Percentiles rank a stretch among this genome's conserved stretches.
Conservation (phyloP, 1,139 yeast genomes). For the Geotrichum candidum region DNA sequence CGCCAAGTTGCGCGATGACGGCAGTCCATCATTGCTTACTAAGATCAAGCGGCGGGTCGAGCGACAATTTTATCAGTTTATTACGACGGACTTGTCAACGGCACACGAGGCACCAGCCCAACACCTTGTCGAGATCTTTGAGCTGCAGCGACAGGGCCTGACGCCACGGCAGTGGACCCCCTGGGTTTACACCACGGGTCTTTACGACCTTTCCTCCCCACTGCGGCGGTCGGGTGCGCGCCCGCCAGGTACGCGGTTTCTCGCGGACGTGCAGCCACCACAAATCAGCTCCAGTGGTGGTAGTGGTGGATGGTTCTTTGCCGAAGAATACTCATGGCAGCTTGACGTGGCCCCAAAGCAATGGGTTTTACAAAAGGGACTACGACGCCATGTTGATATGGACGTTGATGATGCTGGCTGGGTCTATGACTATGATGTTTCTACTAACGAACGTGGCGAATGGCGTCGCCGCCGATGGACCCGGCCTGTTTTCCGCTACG, state of each 20-base stretch:
- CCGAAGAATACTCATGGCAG: constrained; percentile 58
- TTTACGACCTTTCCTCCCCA: constrained; percentile 50
- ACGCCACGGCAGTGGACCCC: constrained; percentile 57
- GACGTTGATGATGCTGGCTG: constrained; percentile 34
- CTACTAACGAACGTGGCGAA: constrained; percentile 28
- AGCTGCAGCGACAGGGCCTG: constrained; percentile 61
- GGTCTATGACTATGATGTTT: constrained; percentile 39
- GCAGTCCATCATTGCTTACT: constrained; percentile 49
- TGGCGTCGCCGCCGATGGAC: constrained; percentile 40
- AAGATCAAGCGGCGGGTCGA: constrained; percentile 21
- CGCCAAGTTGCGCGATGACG: constrained; percentile 31
- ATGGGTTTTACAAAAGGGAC: constrained; percentile 50
- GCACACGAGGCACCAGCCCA: constrained; percentile 62
- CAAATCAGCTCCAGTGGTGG: constrained; percentile 19
- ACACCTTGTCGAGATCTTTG: constrained; percentile 61
- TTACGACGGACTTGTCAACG: constrained; percentile 49
- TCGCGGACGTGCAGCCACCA: constrained; percentile 62
- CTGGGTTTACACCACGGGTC: constrained; percentile 42
- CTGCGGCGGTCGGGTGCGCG: constrained; percentile 51
- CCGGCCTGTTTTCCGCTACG: constrained; percentile 19
- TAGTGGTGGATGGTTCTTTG: constrained; percentile 59
- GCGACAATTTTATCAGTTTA: constrained; percentile 35
- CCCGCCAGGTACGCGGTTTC: constrained; percentile 58
- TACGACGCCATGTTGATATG: constrained; percentile 26
- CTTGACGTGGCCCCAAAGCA: constrained; percentile 48